Base-by-base conservation (phyloP, 2,329 filamentous ascomycete species). In the Berkeleyomyces rouxiae region DNA sequence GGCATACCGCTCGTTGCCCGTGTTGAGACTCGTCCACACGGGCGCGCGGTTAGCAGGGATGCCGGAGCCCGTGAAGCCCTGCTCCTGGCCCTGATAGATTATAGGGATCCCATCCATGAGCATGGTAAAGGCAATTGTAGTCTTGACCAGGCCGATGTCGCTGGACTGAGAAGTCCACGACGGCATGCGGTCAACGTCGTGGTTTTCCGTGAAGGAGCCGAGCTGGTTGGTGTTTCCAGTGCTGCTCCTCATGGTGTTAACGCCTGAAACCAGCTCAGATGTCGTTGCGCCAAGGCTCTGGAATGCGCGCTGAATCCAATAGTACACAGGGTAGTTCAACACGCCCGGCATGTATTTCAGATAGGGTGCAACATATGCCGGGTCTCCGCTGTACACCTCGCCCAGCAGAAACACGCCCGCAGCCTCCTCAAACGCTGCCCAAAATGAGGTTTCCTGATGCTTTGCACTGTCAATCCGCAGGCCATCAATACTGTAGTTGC, bases 391-490 rank as follows among this genome's bases (percentile, higher is more conserved):
- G 62, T 78, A 73, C 63, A 85, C 77, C 70, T 88, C 84, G 40
- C 84, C 85, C 0, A 87, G 82, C 0, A 82, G 85, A 71, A 87
- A 78, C 4, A 79, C 77, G 65, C 81, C 78, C 66, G 81, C 78
- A 0, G 80, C 81, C 66, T 84, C 79, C 1, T 77, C 78, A 63
- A 82, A 79, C 0, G 72, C 72, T 1, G 77, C 76, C 65, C 65
- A 66, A 47, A 66, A 66, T 0, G 75, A 74, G 67, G 87, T 87
- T 67, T 79, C 82, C 67, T 84, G 83, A 67, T 83, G 78, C 69
- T 86, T 86, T 68, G 86, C 83, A 10, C 83, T 82, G 67, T 87
- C 84, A 73, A 87, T 80, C 13, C 84, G 78, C 72, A 87, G 87
- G 0, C 84, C 84, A 61, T 83, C 79, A 0, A 86, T 81, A 0